Percentiles rank a stretch among this genome's conserved stretches.
Evolutionary conservation across 768 basidiomycete species (phyloP).

Genomic region (Mrakia hoshinonis): DNA sequence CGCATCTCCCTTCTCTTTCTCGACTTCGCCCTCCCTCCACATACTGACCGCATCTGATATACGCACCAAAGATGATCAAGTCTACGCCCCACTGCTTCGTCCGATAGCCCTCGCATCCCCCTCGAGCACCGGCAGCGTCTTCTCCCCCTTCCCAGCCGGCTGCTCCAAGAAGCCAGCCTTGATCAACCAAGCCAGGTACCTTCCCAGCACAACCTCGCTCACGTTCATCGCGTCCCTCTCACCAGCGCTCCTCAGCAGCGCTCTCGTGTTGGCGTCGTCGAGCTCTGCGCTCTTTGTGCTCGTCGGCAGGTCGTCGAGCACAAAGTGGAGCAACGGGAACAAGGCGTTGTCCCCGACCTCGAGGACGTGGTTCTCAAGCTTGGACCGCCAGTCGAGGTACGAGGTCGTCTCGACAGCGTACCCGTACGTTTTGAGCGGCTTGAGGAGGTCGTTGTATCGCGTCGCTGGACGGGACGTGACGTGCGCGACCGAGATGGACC

Average conservation of each 20-base stretch:
- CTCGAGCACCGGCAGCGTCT: conserved; percentile 36
- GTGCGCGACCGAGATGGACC: conserved; percentile 46
- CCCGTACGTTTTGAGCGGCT: conserved; percentile 65
- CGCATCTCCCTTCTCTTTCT: no score
- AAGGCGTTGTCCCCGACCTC: conserved; percentile 91
- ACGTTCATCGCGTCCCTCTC: conserved; percentile 52
- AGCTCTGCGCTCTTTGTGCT: conserved; percentile 88
- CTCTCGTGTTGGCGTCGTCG: conserved; percentile 73
- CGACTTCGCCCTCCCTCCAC: no score
- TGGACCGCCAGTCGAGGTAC: conserved; percentile 83
- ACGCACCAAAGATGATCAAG: no score
- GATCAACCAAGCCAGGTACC: conserved; percentile 87
- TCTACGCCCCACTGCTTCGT: conserved; percentile 31
- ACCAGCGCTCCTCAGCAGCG: conserved; percentile 49
- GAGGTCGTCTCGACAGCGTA: conserved; percentile 70
- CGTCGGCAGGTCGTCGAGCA: conserved; percentile 91
- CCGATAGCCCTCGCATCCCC: conserved; percentile 39
- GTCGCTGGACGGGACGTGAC: conserved; percentile 76
- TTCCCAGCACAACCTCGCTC: conserved; percentile 64
- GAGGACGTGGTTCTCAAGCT: conserved; percentile 90
- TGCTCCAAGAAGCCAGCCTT: conserved; percentile 67
- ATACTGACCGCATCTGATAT: no score
- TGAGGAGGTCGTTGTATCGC: conserved; percentile 79
- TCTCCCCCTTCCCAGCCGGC: conserved; percentile 43
- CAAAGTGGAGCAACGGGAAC: conserved; percentile 93